These are phyloP conservation scores for Clarireedia paspali DNA, from an alignment of 2,329 filamentous ascomycete genomes.

Conservation along the genomic window DNA sequence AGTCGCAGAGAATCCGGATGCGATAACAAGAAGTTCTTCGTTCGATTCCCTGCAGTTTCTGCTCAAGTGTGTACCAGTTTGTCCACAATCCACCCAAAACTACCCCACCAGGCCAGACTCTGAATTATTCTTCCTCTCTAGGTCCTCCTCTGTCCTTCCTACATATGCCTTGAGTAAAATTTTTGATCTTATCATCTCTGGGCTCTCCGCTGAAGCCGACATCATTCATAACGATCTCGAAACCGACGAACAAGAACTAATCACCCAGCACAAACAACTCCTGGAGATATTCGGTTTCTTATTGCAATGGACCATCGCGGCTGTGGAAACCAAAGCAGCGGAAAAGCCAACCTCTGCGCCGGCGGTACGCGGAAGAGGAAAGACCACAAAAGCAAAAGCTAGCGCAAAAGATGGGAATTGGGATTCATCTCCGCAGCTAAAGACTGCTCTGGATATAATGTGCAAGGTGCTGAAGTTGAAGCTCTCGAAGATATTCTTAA, in stretches of 20 bases:
- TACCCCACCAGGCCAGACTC: slow-evolving; percentile 42
- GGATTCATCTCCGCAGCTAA: slow-evolving; percentile 84
- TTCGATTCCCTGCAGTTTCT: slow-evolving; percentile 95
- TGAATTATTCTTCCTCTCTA: slow-evolving; percentile 60
- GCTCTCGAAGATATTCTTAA: slow-evolving; percentile 86
- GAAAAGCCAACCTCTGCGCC: slow-evolving; percentile 75
- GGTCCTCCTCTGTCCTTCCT: slow-evolving; percentile 73
- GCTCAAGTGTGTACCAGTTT: slow-evolving; percentile 78
- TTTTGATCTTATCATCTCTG: slow-evolving; percentile 82
- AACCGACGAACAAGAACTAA: slow-evolving; percentile 78
- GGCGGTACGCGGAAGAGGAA: slow-evolving; percentile 63
- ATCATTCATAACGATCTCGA: slow-evolving; percentile 80
- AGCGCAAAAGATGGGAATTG: slow-evolving; percentile 58
- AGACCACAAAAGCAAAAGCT: slow-evolving; percentile 67
- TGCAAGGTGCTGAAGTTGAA: slow-evolving; percentile 93
- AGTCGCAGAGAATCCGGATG: slow-evolving; percentile 85
- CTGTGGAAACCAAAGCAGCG: slow-evolving; percentile 87
- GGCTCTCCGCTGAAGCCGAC: slow-evolving; percentile 78
- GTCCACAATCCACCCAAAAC: slow-evolving; percentile 31
- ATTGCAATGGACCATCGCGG: slow-evolving; percentile 88
- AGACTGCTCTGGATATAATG: slow-evolving; percentile 86
- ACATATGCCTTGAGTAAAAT: slow-evolving; percentile 83
- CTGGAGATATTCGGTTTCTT: slow-evolving; percentile 93
- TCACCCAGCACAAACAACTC: slow-evolving; percentile 81
- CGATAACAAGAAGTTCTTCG: slow-evolving; percentile 66